Evolutionary conservation across 768 basidiomycete species (phyloP), one percentile per base, ranked within the genome.

Genomic region (Grammothele lineata): DNA sequence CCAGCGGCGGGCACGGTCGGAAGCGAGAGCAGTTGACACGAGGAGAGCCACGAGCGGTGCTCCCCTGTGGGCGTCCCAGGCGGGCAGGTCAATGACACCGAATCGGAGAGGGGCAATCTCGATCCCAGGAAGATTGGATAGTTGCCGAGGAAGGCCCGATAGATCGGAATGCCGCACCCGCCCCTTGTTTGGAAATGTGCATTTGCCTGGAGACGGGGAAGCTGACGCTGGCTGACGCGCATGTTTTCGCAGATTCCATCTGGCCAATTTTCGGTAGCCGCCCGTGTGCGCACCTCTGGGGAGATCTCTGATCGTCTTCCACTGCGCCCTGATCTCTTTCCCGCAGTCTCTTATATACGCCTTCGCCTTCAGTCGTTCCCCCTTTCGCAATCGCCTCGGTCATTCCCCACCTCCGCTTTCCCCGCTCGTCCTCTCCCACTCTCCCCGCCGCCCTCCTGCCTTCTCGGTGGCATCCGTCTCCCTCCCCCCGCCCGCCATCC

Each of bases 391-490:
- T 45, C 39, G 40, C 39, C 49, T 50, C 57, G 35, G 43, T 47
- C 27, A 14, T 30, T 30, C 27, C 36, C 48, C 53, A 47, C 51
- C 53, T 51, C 51, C 51, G 47, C 46, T 52, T 47, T 51, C 57
- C 47, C 66, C 67, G 64, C 72, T 77, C 73, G 70, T 72, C 73
- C 64, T 66, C 71, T 71, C 74, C 69, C 66, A 68, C 65, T 62
- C 62, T 63, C 65, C 55, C 55, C 55, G 37, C 23, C 40, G 12
- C 42, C 22, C 21, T 43, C 42, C 42, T 25, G 26, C 40, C 33
- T 35, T 43, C 42, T 24, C 41, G 18, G 25, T 14, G 27, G 27
- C 14, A n/a, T n/a, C n/a, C n/a, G n/a, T 41, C 41, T 38, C 39
- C 39, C 33, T 58, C 55, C 50, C 49, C 51, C 47, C 50, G 43